Evolutionary conservation across 176 grass and related monocot species (phyloP), one percentile per base, ranked within the genome.

Genomic region (Zoysia pacifica): DNA sequence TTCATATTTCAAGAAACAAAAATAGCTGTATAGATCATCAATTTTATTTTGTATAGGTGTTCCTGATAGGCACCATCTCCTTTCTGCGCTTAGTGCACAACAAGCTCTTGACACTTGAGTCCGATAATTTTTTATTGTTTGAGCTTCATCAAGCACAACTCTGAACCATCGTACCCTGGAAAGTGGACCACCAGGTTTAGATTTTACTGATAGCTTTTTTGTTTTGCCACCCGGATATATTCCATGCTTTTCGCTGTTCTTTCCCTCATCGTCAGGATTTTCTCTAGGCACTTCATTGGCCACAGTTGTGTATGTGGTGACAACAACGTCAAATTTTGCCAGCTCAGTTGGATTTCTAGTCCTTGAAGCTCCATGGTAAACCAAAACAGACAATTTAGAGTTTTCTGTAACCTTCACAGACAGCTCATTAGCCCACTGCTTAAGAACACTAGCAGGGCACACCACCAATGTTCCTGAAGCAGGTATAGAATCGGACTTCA

Each of bases 21-120:
- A 97, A 81, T 97, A 97, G 50, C 94, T 94, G 62, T 94, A 97
- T 19, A 97, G 80, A 83, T 97, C 94, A n/a, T 94, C 91, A 67
- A 94, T 94, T 80, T 88, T 64, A 64, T 97, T 97, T 62, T 97
- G 94, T 74, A 97, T 94, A 37, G 94, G 94, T 52, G 94, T 97
- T 67, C 94, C 94, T 81, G 94, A 97, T 84, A 97, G 82, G 67
- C 94, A 97, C 94, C 94, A 97, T 82, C 94, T 89, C 62, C 94
- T 83, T 80, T 92, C 85, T 11, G 94, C 89, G 65, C 83, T 84
- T 15, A 97, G 79, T 54, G 87, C 91, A 70, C 89, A 92, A 70
- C 94, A 97, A 67, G 94, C 91, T 84, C 74, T 88, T 63, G 94
- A 87, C 41, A 90, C 90, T 77, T 81, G 83, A 69, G 94, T 97